A percentile compares a stretch with the other conserved stretches of the same genome.
These are phyloP conservation scores for Linanthus parryae DNA, from an alignment of 148 eudicot genomes.

Conservation along the genomic window DNA sequence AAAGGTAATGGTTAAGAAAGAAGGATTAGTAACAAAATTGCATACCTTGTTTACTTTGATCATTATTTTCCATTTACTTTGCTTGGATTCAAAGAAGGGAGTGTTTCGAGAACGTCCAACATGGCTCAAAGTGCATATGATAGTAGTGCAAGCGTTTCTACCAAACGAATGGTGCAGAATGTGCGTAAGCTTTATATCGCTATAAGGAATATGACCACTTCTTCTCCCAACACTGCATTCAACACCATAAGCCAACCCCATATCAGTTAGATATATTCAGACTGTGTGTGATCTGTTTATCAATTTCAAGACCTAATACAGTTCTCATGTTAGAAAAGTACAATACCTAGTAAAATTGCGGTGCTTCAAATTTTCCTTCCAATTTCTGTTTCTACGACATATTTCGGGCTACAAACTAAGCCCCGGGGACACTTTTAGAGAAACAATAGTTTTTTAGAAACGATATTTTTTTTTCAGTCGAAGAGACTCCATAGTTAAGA, in stretches of 20 bases:
- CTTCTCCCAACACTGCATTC: slow-evolving; percentile 66
- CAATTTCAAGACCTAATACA: no score
- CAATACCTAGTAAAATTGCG: no score
- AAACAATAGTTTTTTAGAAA: no score
- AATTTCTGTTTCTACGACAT: no score
- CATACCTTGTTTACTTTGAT: slow-evolving; percentile 89
- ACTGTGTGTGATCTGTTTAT: no score
- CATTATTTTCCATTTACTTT: slow-evolving; percentile 89
- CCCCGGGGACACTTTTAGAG: no score
- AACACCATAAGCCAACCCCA: slow-evolving; percentile 1
- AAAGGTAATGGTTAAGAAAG: background rate
- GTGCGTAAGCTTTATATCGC: slow-evolving; percentile 93
- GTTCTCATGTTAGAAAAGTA: no score
- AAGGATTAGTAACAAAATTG: no score
- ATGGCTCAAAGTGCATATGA: slow-evolving; percentile 91
- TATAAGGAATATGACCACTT: slow-evolving; percentile 78
- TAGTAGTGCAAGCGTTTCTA: slow-evolving; percentile 95
- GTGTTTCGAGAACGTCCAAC: slow-evolving; percentile 81
- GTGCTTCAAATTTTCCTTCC: no score
- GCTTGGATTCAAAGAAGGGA: slow-evolving; percentile 81
- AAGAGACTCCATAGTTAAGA: no score
- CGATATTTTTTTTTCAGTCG: no score
- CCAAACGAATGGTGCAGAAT: slow-evolving; percentile 91
- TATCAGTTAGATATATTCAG: slow-evolving; percentile 5
- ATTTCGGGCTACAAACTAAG: no score